A percentile compares a stretch with the other conserved stretches of the same genome.
Conservation (phyloP, 371 early-diverging fungal genomes). For the Chytridium lagenaria region DNA sequence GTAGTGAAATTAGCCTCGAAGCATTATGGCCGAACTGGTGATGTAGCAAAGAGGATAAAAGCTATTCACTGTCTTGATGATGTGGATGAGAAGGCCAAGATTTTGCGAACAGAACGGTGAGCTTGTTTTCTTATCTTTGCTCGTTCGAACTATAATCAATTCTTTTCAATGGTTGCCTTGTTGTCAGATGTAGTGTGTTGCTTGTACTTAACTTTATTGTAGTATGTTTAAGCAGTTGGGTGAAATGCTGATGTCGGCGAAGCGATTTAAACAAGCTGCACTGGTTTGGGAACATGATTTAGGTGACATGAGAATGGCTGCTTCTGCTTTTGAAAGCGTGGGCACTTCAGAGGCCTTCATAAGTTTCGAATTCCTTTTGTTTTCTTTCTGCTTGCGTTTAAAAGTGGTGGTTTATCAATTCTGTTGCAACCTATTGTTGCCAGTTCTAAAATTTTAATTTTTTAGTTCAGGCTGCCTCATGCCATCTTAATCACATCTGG, state of each 20-base stretch:
- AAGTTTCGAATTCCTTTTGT: neutral
- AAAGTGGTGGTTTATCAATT: neutral
- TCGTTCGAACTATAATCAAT: too few species aligned
- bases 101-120: conserved; percentile 1
- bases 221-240: conserved; percentile 15
- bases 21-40: neutral
- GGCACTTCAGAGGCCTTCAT: neutral
- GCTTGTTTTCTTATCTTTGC: too few species aligned
- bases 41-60: neutral
- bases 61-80: conserved; percentile 5
- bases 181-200: conserved; percentile 2
- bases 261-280: conserved; percentile 1
- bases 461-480: neutral
- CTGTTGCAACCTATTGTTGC: neutral
- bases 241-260: neutral
- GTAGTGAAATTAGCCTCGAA: neutral
- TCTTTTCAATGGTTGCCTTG: too few species aligned
- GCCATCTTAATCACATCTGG: neutral
- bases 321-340: neutral
- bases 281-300: conserved; percentile 20
- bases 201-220: neutral
- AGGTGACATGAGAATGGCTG: conserved; percentile 1
- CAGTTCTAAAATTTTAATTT: neutral
- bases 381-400: neutral
- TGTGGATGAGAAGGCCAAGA: neutral